A percentile compares a stretch with the other conserved stretches of the same genome.
Evolutionary conservation across 192 early-diverging fungal species (phyloP).

Genomic region (Mortierella claussenii): DNA sequence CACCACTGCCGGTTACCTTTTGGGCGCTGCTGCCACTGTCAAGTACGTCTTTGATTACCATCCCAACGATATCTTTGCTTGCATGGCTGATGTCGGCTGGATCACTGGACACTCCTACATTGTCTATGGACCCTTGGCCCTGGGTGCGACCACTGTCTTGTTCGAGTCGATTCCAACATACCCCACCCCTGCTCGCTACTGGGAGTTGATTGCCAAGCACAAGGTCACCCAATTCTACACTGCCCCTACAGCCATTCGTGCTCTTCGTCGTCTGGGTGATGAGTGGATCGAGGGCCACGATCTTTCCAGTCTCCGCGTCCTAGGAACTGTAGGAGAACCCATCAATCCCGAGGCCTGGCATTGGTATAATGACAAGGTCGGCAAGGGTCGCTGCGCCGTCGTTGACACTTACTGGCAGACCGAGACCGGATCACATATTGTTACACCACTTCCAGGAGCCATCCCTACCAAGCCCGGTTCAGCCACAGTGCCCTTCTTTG

Average conservation of each 20-base stretch:
- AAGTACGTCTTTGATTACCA: slow-evolving; percentile 98
- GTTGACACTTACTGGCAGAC: slow-evolving; percentile 98
- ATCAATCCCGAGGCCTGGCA: slow-evolving; percentile 98
- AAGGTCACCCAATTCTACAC: slow-evolving; percentile 98
- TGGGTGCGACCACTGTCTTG: slow-evolving; percentile 91
- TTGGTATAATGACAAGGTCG: slow-evolving; percentile 96
- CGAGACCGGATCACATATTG: slow-evolving; percentile 93
- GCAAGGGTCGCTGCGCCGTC: slow-evolving; percentile 86
- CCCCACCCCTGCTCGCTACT: slow-evolving; percentile 85
- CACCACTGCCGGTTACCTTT: slow-evolving; percentile 94
- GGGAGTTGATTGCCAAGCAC: slow-evolving; percentile 88
- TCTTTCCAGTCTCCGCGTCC: slow-evolving; percentile 85
- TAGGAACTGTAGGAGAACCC: slow-evolving; percentile 97
- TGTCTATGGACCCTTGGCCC: slow-evolving; percentile 89
- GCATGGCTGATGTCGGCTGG: slow-evolving; percentile 97
- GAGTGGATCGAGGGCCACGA: slow-evolving; percentile 80
- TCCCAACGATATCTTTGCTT: slow-evolving; percentile 87
- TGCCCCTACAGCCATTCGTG: slow-evolving; percentile 96
- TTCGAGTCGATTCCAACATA: slow-evolving; percentile 97
- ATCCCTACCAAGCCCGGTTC: slow-evolving; percentile 93
- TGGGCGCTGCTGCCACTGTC: slow-evolving; percentile 85
- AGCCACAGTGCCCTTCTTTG: slow-evolving; percentile 97
- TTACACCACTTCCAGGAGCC: slow-evolving; percentile 92
- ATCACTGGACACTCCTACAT: slow-evolving; percentile 92
- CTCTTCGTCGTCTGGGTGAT: slow-evolving; percentile 90